These are phyloP conservation scores for Lodderomyces oxycetoniae DNA, from an alignment of 1,139 yeast genomes.

Conservation along the genomic window DNA sequence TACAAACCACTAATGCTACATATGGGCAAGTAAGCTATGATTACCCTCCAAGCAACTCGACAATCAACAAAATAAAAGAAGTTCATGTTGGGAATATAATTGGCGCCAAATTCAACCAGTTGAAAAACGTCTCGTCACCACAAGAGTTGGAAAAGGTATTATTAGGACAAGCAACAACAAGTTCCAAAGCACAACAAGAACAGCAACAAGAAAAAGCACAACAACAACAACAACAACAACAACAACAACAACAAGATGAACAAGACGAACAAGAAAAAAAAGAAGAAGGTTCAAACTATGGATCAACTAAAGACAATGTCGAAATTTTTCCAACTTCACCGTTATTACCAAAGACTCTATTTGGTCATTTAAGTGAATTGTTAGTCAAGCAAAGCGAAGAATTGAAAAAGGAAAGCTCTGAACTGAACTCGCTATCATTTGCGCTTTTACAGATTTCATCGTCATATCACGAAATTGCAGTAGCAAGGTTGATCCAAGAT, in stretches of 20 bases:
- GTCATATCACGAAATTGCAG: conserved; percentile 56
- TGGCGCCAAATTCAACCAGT: conserved; percentile 50
- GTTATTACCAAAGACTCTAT: conserved; percentile 41
- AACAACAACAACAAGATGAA: conserved; percentile 4
- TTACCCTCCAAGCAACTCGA: conserved; percentile 63
- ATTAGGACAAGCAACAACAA: conserved; percentile 22
- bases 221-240: conserved; percentile 1
- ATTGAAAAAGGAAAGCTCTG: conserved; percentile 28
- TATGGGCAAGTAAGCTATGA: conserved; percentile 66
- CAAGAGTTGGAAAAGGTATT: conserved; percentile 58
- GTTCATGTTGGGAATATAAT: conserved; percentile 59
- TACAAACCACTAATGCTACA: conserved; percentile 54
- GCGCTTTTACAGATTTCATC: conserved; percentile 55
- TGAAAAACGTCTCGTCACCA: conserved; percentile 57
- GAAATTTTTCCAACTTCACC: conserved; percentile 31
- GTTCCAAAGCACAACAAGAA: conserved; percentile 4
- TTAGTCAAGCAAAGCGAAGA: conserved; percentile 36
- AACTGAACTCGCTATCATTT: conserved; percentile 30
- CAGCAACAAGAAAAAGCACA: conserved; percentile 4
- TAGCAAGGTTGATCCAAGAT: conserved; percentile 63
- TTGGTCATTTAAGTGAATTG: conserved; percentile 38
- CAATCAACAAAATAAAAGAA: conserved; percentile 43
- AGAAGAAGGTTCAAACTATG: conserved; percentile 14
- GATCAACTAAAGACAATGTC: conserved; percentile 12
- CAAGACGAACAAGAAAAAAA: conserved; percentile 1